Evolutionary conservation across 192 early-diverging fungal species (phyloP), one percentile per base, ranked within the genome.

Genomic region (Chytriomyces hyalinus): DNA sequence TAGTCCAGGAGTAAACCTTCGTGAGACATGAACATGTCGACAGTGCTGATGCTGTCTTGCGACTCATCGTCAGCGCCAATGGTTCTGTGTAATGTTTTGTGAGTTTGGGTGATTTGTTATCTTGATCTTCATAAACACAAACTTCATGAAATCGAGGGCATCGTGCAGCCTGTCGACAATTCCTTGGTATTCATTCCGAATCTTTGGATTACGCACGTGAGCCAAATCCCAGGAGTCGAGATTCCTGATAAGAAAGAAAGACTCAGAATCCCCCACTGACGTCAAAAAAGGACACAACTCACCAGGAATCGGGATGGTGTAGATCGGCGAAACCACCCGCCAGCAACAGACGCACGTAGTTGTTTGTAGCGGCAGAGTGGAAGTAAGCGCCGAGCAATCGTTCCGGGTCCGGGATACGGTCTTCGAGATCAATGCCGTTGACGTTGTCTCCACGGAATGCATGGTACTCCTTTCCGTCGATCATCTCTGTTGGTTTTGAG

Each of bases 381-480:
- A 99, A 96, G 87, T 99, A 98, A 17, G 96, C 96, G 17, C 87
- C 84, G 7, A 97, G 79, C 49, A 99, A 88, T n/a, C 96, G 86
- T 76, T 96, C 91, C 60, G 97, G 97, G 80, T 99, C 95, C 15
- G 97, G 95, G 20, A 85, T 91, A 60, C 97, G 91, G 64, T 96
- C 91, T 44, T 73, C 80, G 17, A 94, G 91, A 61, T 94, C 94
- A 74, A 91, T 96, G 65, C 97, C 95, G 86, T 99, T 99, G 63
- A 99, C 94, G 84, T 97, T 98, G 86, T 98, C 97, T 65, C 97
- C 97, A 65, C 97, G 91, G 89, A 93, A 99, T 47, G 96, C 93
- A 63, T 87, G 75, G 74, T 97, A 93, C 70, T 92, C 88, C 63
- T 89, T 84, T 65, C 96, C 97, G 78, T 95, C 85, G 49, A 94